Conservation (phyloP, 495 filamentous ascomycete genomes). For the Annulohypoxylon nitens region DNA sequence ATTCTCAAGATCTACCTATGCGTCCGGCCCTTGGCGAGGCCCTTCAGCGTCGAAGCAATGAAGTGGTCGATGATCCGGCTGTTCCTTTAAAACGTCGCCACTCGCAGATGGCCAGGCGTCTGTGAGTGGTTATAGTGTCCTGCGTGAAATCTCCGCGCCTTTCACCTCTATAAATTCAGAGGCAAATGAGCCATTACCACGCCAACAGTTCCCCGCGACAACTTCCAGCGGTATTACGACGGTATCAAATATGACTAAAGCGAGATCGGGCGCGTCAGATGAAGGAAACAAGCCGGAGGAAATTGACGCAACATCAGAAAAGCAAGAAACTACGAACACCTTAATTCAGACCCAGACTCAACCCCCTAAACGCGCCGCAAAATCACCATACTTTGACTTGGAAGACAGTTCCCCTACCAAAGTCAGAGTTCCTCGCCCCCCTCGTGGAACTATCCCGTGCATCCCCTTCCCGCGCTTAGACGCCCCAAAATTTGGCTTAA, state of each 20-base stretch:
- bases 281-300: not conserved
- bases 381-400: slow-evolving; percentile 64
- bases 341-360: slow-evolving; percentile 1
- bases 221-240: not conserved
- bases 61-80: not conserved
- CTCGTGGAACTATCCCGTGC: slow-evolving; percentile 68
- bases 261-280: not conserved
- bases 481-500: slow-evolving; percentile 75
- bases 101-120: slow-evolving; percentile 55
- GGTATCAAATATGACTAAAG: not conserved
- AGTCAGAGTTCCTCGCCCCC: slow-evolving; percentile 47
- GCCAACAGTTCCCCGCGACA: not conserved
- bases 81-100: slow-evolving; percentile 46
- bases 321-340: not conserved
- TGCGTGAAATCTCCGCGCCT: slow-evolving; percentile 31
- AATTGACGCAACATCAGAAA: not conserved
- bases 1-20: not conserved
- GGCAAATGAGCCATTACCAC: slow-evolving; percentile 1
- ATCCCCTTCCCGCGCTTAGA: slow-evolving; percentile 79
- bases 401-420: not conserved
- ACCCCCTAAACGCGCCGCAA: slow-evolving; percentile 41
- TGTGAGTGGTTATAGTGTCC: slow-evolving; percentile 51
- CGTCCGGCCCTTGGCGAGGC: not conserved
- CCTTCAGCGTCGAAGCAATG: not conserved
- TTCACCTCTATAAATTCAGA: slow-evolving; percentile 6